Evolutionary conservation across 2,329 filamentous ascomycete genomes (phyloP), one percentile per base, ranked within the genome.

Genomic region (Fusarium sp.): DNA sequence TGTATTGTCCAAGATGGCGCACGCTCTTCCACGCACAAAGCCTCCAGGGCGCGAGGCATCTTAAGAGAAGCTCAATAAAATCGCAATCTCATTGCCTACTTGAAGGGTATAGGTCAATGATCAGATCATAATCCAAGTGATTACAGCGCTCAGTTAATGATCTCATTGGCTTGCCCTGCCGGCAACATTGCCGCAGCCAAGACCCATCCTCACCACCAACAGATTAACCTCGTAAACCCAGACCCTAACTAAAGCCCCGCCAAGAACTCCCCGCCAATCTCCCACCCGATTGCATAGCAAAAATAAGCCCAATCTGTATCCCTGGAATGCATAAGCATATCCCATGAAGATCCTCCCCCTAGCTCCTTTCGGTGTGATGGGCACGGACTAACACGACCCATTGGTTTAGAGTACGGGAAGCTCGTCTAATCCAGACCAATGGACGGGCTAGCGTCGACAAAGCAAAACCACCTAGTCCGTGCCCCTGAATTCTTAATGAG

Each of bases 401-500:
- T 57, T 57, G 53, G 53, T 43, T 23, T 21, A 32, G 38, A 46
- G 16, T 33, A 57, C 30, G 18, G 5, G 12, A 25, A 21, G 18
- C 54, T 49, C 54, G 54, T 28, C 3, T 58, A 47, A 19, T 15
- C 6, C 21, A 35, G 11, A 58, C 54, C 54, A 58, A 58, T 58
- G 2, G n/a, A 28, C 40, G n/a, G 5, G 2, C 12, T 58, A 58
- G 40, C 23, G 40, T 33, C 30, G 16, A 25, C 30, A 35, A 30
- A 57, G 54, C 38, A 35, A 57, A 57, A 57, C 38, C 38, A 6
- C 12, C 5, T 12, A 25, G 30, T 28, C 23, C 13, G 40, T 58
- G 54, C 57, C 46, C 25, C 47, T 32, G n/a, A 37, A 42, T 60
- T 60, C 57, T 60, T 60, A 54, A 60, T 40, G 21, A 60, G 44